Evolutionary conservation across 768 basidiomycete species (phyloP).

Genomic region (Auriscalpium microsporum): DNA sequence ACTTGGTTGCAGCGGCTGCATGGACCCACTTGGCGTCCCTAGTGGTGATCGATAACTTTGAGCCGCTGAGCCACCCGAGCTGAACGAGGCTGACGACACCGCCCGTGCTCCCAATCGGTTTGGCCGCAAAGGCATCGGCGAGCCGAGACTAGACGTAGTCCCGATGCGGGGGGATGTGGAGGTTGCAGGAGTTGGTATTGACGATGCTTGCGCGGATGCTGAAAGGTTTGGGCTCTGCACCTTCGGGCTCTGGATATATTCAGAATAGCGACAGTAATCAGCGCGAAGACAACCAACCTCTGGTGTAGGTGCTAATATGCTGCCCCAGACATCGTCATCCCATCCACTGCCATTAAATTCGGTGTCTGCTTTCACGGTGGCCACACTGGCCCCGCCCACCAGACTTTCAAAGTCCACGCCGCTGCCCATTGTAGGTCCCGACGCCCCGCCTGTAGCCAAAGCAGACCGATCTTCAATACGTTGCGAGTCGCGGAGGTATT

Average conservation of each 20-base stretch:
- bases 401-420: constrained; percentile 82
- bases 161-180: neutral
- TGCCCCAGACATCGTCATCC: constrained; percentile 86
- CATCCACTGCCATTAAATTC: constrained; percentile 37
- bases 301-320: constrained; percentile 47
- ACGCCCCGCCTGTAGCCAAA: constrained; percentile 30
- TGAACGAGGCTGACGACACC: constrained; percentile 28
- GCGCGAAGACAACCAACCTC: constrained; percentile 15
- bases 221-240: constrained; percentile 17
- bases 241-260: constrained; percentile 7
- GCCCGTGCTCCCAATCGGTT: constrained; percentile 29
- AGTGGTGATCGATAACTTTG: constrained; percentile 5
- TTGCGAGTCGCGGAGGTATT: constrained; percentile 89
- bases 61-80: constrained; percentile 15
- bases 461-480: constrained; percentile 75
- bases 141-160: constrained; percentile 8
- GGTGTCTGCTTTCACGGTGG: constrained; percentile 39
- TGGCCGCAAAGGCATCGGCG: constrained; percentile 5
- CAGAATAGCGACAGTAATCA: neutral
- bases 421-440: constrained; percentile 28
- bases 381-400: constrained; percentile 50
- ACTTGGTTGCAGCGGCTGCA: constrained; percentile 18
- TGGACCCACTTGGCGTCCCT: constrained; percentile 6
- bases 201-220: no score
- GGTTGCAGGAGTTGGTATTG: constrained; percentile 17